Conservation (phyloP, 2,329 filamentous ascomycete species). For the Penicillium sp. region DNA sequence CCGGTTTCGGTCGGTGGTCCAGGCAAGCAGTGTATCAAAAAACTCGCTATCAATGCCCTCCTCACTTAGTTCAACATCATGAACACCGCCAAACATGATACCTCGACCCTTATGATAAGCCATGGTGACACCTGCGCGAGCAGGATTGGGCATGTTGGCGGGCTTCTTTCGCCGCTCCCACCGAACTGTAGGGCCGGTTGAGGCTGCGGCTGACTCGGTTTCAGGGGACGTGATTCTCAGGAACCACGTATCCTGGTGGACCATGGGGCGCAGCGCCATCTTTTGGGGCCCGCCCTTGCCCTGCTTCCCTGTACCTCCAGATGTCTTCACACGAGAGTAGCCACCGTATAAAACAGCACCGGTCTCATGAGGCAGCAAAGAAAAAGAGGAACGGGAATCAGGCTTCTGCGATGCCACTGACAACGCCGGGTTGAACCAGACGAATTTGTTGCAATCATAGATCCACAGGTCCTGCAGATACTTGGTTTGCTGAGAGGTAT, state of each 20-base stretch:
- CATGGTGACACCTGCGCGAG: conserved; percentile 89
- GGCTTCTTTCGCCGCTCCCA: conserved; percentile 95
- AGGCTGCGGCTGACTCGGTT: conserved; percentile 60
- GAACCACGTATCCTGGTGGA: conserved; percentile 95
- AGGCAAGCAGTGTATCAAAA: conserved; percentile 87
- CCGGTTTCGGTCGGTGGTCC: conserved; percentile 92
- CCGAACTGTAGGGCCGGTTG: conserved; percentile 68
- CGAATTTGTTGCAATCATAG: conserved; percentile 84
- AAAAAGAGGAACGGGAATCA: conserved; percentile 87
- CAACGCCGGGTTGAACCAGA: conserved; percentile 75
- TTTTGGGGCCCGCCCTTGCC: conserved; percentile 61
- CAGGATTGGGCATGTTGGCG: conserved; percentile 79
- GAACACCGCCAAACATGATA: conserved; percentile 90
- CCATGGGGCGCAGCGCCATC: conserved; percentile 77
- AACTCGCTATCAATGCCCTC: conserved; percentile 97
- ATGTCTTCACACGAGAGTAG: conserved; percentile 85
- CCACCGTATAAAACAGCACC: conserved; percentile 90
- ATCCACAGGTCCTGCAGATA: conserved; percentile 94
- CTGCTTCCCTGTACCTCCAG: conserved; percentile 55
- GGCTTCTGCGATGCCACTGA: conserved; percentile 81
- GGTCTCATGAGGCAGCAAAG: conserved; percentile 82
- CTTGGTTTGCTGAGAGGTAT: conserved; percentile 90
- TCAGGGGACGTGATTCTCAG: conserved; percentile 73
- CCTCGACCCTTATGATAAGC: conserved; percentile 89
- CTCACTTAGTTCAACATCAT: conserved; percentile 86